Base-by-base conservation (phyloP, 1,284 basidiomycete species). In the Boletus smithii region DNA sequence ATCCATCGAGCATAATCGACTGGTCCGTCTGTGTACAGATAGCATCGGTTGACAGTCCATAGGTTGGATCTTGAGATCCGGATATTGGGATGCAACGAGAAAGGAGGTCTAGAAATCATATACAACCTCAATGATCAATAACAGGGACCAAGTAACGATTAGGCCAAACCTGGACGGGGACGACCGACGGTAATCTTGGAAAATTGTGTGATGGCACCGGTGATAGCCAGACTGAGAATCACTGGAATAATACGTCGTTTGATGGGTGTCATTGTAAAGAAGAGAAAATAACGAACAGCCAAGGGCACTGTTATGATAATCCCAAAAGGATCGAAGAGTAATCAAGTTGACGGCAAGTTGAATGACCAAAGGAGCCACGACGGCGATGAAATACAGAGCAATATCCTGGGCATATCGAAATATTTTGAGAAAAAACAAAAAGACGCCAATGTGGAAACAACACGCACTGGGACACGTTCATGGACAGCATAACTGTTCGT, bases 121-220 rank as follows among this genome's bases (percentile, higher is more conserved):
- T 13, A 18, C 14, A 39, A 23, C 18, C 13, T 52, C 32, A 41
- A 36, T 33, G 24, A 16, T 42, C 8, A 22, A 35, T 14, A 16
- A 14, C 9, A 8, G 39, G 26, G 23, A 31, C 8, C 32, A 42
- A 2, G 4, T 23, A 11, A 35, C 26, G 24, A 24, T 9, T 4
- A 36, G 44, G 55, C 66, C 51, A 55, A 39, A 83, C 86, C 87
- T 56, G 87, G 91, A 35, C 95, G 77, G 1, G 95, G 94, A 24
- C 95, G 80, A 27, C 95, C 95, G 17, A 95, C 93, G 1, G 86
- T 85, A 30, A 90, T 74, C 70, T 98, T 98, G 53, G 83, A 75
- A 48, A 94, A 75, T 62, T 95, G 88, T 0, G 95, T 97, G 35
- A 95, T 71, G 26, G 83, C 73, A 10, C 90, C 89, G 1, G 92